phyloP scores from a whole-genome alignment of 495 filamentous ascomycete species.

The Barbatosphaeria neglecta region DNA sequence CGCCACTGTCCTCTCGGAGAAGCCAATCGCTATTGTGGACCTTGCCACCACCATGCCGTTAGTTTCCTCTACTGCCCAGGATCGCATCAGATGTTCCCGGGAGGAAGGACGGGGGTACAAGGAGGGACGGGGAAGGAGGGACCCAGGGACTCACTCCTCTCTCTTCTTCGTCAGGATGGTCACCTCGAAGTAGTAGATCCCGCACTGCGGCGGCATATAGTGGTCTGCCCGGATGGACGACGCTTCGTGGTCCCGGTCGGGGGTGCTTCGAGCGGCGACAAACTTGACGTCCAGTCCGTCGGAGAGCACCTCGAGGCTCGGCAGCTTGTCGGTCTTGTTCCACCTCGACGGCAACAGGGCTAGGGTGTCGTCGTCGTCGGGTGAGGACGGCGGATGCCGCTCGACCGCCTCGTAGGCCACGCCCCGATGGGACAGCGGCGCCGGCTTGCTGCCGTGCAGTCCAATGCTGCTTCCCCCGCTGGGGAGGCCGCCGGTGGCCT shows the following conservation, averaged over 20 bases:
- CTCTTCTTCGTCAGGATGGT: slow-evolving; percentile 73
- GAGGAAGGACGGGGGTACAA: slow-evolving; percentile 7
- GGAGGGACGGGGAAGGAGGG: background rate
- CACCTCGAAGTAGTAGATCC: slow-evolving; percentile 95
- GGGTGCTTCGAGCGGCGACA: slow-evolving; percentile 22
- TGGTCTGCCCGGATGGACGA: slow-evolving; percentile 76
- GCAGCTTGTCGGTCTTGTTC: slow-evolving; percentile 66
- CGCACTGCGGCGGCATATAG: slow-evolving; percentile 82
- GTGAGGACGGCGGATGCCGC: slow-evolving; percentile 43
- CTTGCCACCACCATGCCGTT: no score
- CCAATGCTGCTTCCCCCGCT: slow-evolving; percentile 52
- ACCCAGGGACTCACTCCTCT: slow-evolving; percentile 58
- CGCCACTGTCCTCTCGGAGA: slow-evolving; percentile 61
- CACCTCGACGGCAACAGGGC: slow-evolving; percentile 69
- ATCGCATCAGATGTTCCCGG: no score
- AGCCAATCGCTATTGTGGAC: slow-evolving; percentile 81
- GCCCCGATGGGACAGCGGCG: slow-evolving; percentile 57
- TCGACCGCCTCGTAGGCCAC: slow-evolving; percentile 83
- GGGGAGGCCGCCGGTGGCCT: slow-evolving; percentile 40
- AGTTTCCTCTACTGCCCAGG: no score
- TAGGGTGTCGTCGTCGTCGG: slow-evolving; percentile 40
- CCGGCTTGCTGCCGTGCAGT: slow-evolving; percentile 49
- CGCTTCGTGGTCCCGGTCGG: slow-evolving; percentile 63
- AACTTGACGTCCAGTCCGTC: slow-evolving; percentile 76
- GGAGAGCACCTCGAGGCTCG: slow-evolving; percentile 58